These are phyloP conservation scores for Aspergillus carbonarius DNA, from an alignment of 2,329 filamentous ascomycete genomes.

Conservation along the genomic window DNA sequence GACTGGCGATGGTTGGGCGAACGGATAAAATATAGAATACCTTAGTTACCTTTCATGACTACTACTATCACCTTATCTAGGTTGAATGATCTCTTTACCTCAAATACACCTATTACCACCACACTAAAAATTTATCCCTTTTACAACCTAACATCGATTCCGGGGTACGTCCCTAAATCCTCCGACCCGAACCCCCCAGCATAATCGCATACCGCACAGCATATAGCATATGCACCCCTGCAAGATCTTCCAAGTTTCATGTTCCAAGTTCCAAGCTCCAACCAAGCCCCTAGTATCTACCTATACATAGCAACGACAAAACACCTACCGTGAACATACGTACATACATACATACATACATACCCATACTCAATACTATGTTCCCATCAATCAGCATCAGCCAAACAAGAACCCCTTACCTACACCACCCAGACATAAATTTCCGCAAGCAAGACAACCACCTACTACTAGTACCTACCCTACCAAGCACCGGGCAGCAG, in stretches of 20 bases:
- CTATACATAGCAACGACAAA: neutral
- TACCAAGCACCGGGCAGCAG: too few relatives aligned
- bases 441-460: too few relatives aligned
- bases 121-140: neutral
- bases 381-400: too few relatives aligned
- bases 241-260: too few relatives aligned
- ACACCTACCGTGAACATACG: neutral
- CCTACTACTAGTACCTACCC: too few relatives aligned
- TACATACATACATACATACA: neutral
- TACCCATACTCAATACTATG: neutral
- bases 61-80: neutral
- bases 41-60: neutral
- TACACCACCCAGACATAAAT: too few relatives aligned
- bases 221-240: neutral
- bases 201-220: neutral
- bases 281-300: too few relatives aligned
- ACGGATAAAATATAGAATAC: constrained; percentile 6
- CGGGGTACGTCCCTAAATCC: neutral
- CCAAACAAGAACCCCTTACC: too few relatives aligned
- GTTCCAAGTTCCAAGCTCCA: too few relatives aligned
- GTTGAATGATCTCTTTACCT: too few relatives aligned
- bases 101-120: neutral
- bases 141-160: neutral
- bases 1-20: neutral
- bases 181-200: neutral